A percentile compares a stretch with the other conserved stretches of the same genome.
These are phyloP conservation scores for Maudiozyma barnettii DNA, from an alignment of 805 yeast genomes.

Conservation along the genomic window DNA sequence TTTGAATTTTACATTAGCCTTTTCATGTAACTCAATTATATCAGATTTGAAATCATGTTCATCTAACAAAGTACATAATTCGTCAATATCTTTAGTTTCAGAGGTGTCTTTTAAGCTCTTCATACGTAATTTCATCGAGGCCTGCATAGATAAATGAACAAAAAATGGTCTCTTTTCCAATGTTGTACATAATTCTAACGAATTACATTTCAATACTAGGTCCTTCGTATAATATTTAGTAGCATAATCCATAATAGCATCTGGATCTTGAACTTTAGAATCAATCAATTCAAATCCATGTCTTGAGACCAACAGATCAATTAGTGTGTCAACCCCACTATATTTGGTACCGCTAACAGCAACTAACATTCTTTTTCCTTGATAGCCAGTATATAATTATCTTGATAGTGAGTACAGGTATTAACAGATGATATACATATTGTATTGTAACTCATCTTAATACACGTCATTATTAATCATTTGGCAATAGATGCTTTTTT, in stretches of 20 bases:
- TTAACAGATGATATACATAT: too few relatives aligned
- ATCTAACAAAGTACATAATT: conserved; percentile 32
- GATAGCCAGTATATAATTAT: not conserved
- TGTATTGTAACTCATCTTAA: too few relatives aligned
- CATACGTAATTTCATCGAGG: conserved; percentile 1
- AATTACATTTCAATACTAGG: conserved; percentile 46
- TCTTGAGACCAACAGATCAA: conserved; percentile 8
- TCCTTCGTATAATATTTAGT: conserved; percentile 58
- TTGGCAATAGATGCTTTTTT: too few relatives aligned
- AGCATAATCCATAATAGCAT: conserved; percentile 45
- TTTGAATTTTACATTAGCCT: conserved; percentile 19
- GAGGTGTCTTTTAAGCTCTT: conserved; percentile 5
- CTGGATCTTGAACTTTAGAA: conserved; percentile 12
- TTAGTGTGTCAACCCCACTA: conserved; percentile 18
- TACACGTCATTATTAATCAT: too few relatives aligned
- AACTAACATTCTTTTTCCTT: conserved; percentile 15
- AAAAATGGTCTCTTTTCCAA: conserved; percentile 72
- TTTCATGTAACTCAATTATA: conserved; percentile 16
- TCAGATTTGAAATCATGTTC: conserved; percentile 12
- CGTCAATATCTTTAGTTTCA: conserved; percentile 17
- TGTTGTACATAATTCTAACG: conserved; percentile 34
- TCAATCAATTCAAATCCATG: conserved; percentile 15
- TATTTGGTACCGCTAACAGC: conserved; percentile 23
- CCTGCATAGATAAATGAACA: conserved; percentile 48
- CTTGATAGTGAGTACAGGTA: too few relatives aligned